Evolutionary conservation across 1,284 basidiomycete species (phyloP), one percentile per base, ranked within the genome.

Genomic region (Puccinia horiana): DNA sequence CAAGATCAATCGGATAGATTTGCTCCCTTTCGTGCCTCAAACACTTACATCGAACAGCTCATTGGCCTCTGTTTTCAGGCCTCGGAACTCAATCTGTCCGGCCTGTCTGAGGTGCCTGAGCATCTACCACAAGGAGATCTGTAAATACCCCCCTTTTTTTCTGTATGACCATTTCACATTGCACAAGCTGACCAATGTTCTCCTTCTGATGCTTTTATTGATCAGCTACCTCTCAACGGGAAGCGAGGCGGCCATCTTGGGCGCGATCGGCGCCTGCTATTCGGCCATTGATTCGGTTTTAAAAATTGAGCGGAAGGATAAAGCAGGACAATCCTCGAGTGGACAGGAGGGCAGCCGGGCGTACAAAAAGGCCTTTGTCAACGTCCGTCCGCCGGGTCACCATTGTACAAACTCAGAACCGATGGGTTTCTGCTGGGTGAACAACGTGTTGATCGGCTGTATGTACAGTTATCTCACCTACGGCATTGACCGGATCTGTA

Each of bases 351-450:
- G 8, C 18, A 63, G 16, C 37, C 1, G 61, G 32, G 32, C 61
- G 35, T 72, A 49, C 32, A 69, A 14, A 23, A 81, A 80, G 9
- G 85, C 86, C 5, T 86, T 87, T 79, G 86, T 87, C 2, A 84
- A 86, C 11, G 83, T 84, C 18, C 83, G 86, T 18, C 86, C 86
- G 16, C 86, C 86, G 1, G 86, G 86, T 3, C 86, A 87, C 78
- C 86, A 87, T 84, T 87, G 86, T 75, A 76, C 74, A 18, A 84
- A 83, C 44, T 84, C 85, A 11, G 84, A 84, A 14, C 86, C 86
- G 0, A 84, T 84, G 29, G 86, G 86, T 44, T 87, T 87, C 83
- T 87, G 86, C 82, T 87, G 86, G 86, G 85, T 86, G 73, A 87
- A 87, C 84, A 87, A 87, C 69, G 86, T 84, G 49, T 82, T 85